These are phyloP conservation scores for Musa schizocarpa DNA, from an alignment of 176 grass and related monocot genomes.

Conservation along the genomic window DNA sequence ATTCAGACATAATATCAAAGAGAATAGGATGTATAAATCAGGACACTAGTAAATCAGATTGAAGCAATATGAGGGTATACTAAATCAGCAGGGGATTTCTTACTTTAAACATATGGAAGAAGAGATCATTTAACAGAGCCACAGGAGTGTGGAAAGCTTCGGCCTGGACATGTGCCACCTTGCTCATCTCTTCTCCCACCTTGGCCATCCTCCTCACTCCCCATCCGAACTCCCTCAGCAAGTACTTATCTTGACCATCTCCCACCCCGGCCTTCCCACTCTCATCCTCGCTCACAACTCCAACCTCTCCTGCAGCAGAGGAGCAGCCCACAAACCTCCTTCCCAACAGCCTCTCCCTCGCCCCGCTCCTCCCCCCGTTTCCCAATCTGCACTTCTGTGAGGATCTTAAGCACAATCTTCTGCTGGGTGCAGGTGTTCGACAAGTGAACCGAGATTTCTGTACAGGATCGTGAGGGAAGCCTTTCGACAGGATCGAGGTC, in stretches of 20 bases:
- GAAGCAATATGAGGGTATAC: too few relatives aligned
- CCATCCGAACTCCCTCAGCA: constrained; percentile 55
- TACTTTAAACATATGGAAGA: constrained; percentile 86
- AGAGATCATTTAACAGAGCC: constrained; percentile 58
- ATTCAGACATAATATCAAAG: too few relatives aligned
- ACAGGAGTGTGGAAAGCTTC: constrained; percentile 85
- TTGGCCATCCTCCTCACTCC: constrained; percentile 55
- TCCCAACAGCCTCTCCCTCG: not conserved
- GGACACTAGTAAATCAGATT: too few relatives aligned
- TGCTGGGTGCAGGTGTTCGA: not conserved
- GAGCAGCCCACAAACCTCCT: not conserved
- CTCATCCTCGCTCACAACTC: constrained; percentile 10
- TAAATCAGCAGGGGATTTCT: constrained; percentile 3
- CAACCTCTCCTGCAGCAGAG: constrained; percentile 5
- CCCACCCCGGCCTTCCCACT: not conserved
- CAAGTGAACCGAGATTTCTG: not conserved
- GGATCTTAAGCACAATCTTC: not conserved
- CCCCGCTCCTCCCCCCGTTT: too few relatives aligned
- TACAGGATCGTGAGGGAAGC: not conserved
- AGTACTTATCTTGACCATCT: constrained; percentile 17
- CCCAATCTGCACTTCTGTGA: not conserved
- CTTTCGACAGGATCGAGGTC: not conserved
- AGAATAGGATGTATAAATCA: too few relatives aligned
- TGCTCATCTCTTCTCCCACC: constrained; percentile 68
- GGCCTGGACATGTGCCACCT: constrained; percentile 73